Conservation (phyloP, 192 early-diverging fungal genomes). For the Geranomyces michiganensis region DNA sequence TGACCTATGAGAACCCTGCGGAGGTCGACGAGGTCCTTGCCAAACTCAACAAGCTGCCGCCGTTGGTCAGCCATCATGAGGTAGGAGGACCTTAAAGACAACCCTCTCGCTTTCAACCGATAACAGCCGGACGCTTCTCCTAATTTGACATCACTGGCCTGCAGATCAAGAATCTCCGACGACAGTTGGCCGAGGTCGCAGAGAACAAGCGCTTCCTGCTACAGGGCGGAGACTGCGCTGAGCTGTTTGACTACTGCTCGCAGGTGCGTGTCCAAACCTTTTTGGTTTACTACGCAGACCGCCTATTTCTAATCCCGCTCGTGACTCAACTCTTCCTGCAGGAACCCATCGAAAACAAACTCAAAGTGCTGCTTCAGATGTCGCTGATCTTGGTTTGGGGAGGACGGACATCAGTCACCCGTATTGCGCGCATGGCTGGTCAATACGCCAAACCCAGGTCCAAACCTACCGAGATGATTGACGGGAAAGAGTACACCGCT, state of each 20-base stretch:
- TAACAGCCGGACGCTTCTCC: background rate
- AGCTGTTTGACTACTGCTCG: constrained; percentile 98
- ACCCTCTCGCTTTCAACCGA: too few species aligned
- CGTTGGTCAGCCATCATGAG: constrained; percentile 85
- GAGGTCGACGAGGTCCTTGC: constrained; percentile 70
- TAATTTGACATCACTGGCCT: background rate
- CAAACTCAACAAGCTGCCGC: constrained; percentile 81
- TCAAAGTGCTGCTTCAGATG: constrained; percentile 98
- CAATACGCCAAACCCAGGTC: constrained; percentile 99
- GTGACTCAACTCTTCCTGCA: constrained; percentile 28
- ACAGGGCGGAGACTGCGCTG: constrained; percentile 99
- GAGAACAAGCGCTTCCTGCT: constrained; percentile 90
- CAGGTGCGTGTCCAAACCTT: constrained; percentile 61
- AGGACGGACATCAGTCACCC: constrained; percentile 85
- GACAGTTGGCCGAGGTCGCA: constrained; percentile 86
- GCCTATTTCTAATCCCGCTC: background rate
- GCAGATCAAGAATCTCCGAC: constrained; percentile 78
- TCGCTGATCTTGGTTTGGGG: constrained; percentile 94
- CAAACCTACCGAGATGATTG: constrained; percentile 82
- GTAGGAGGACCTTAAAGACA: constrained; percentile 50
- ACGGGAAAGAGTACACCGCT: constrained; percentile 80
- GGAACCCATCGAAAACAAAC: constrained; percentile 89
- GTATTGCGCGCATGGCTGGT: constrained; percentile 98
- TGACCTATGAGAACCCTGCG: constrained; percentile 77
- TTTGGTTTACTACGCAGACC: background rate